Base-by-base conservation (phyloP, 2,329 filamentous ascomycete species). In the Celoporthe dispersa region DNA sequence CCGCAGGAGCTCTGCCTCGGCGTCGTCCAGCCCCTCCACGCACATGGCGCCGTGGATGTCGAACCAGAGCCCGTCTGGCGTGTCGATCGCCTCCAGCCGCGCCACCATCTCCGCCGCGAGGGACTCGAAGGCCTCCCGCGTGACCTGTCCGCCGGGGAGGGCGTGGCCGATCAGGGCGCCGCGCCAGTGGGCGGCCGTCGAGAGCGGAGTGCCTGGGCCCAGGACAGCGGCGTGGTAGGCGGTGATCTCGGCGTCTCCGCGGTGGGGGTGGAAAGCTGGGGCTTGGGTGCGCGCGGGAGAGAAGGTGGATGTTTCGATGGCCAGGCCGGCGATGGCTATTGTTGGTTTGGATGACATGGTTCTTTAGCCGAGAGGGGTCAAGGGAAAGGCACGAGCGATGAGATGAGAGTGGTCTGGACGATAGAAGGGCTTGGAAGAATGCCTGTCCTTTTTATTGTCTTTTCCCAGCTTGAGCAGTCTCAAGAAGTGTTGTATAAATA, bases 21-120 rank as follows among this genome's bases (percentile, higher is more conserved):
- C 77, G 73, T 87, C 85, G 51, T 84, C 81, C 6, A 86, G 67
- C 0, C 77, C 84, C 48, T 86, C 82, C 0, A 87, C 85, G 60
- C 82, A 84, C 85, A 87, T 87, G 4, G 85, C 85, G 19, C 85
- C 85, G 72, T 87, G 85, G 39, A 87, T 87, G 71, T 87, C 85
- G 68, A 85, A 85, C 85, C 85, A 87, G 9, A 87, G 74, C 1
- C 85, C 85, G 66, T 87, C 81, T 2, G 87, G 69, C 5, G 16
- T 73, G 0, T 78, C 76, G n/a, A 86, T 82, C 0, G 73, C 73
- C 0, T 66, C 51, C 19, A 87, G 78, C 0, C 83, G 80, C 1
- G 73, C 61, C 0, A 83, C 60, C 1, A 85, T 82, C 68, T 85
- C 83, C 0, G 31, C 73, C 0, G 81, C 78, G 7, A 87, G 79